Conservation (phyloP, 306 rosid genomes). For the Mimosa bimucronata region DNA sequence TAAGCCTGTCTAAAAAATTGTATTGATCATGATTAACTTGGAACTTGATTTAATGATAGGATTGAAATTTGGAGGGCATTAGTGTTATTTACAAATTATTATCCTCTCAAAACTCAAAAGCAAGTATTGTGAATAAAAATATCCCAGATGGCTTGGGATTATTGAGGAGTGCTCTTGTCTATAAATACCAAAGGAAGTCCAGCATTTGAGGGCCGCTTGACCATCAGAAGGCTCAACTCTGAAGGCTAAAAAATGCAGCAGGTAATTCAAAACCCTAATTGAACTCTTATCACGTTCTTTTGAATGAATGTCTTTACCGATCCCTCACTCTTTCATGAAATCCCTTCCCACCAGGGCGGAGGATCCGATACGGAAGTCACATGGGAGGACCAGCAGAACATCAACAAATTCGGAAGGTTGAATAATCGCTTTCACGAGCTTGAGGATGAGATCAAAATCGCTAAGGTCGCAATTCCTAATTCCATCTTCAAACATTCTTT, state of each 20-base stretch:
- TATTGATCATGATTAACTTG: too few relatives aligned
- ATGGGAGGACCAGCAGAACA: constrained; percentile 77
- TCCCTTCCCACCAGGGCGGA: constrained; percentile 55
- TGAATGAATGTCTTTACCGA: not conserved
- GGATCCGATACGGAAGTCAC: constrained; percentile 79
- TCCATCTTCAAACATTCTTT: not conserved
- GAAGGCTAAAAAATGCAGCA: constrained; percentile 52
- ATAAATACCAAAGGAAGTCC: not conserved
- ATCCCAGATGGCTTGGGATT: not conserved
- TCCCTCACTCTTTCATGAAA: not conserved
- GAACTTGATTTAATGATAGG: too few relatives aligned
- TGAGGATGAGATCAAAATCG: constrained; percentile 79
- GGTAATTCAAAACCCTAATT: constrained; percentile 50
- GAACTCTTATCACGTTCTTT: not conserved
- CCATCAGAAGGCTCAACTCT: not conserved
- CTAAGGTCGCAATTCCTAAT: constrained; percentile 55
- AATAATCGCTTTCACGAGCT: constrained; percentile 94
- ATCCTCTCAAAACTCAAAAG: too few relatives aligned
- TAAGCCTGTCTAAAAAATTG: too few relatives aligned
- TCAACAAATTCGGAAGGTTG: constrained; percentile 86
- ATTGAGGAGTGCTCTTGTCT: not conserved
- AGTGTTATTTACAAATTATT: too few relatives aligned
- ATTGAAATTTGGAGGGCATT: too few relatives aligned
- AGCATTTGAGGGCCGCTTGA: not conserved
- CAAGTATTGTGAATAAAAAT: too few relatives aligned